Evolutionary conservation across 768 basidiomycete genomes (phyloP), one percentile per base, ranked within the genome.

Genomic region (Termitomyces titanicus): DNA sequence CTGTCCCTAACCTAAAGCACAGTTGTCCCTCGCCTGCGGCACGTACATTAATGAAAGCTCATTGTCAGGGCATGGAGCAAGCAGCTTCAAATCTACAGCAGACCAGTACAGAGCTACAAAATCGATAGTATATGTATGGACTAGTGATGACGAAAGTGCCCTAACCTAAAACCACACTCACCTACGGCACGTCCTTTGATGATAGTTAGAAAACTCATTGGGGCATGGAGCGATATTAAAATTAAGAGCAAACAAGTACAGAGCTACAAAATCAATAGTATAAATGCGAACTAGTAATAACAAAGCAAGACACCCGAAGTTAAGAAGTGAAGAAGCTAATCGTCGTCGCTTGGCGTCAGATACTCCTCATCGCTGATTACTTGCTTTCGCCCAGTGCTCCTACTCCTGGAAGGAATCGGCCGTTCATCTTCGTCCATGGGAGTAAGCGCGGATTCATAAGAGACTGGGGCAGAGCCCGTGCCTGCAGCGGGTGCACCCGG

Each of bases 401-500:
- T 72, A 35, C 85, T 80, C 15, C 82, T 70, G 3, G 69, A 69
- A 4, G 77, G 79, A 10, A 81, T 77, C 9, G 76, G 76, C 42
- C 84, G 81, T 44, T 87, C 86, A 56, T 91, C 89, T 57, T 92
- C 89, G 44, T 90, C 89, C 86, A 91, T 87, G 2, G 88, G 88
- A 6, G 87, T 89, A 59, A 89, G 68, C 10, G 89, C 87, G 34
- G 84, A 81, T 29, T 89, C 86, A 57, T 84, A 82, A 17, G 75
- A 76, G 10, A 77, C 80, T 35, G 80, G 72, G 29, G 79, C 74
- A 40, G 79, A 75, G 1, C 74, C 70, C 51, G 74, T 59, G 39
- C 64, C 63, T 47, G 43, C 52, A 45, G 65, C 53, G 17, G 84
- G 79, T 3, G 88, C 89, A 54, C 91, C 91, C 38, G 92, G 90